Conservation (phyloP, 106 monocot genomes). For the Cymbidium sinense region DNA sequence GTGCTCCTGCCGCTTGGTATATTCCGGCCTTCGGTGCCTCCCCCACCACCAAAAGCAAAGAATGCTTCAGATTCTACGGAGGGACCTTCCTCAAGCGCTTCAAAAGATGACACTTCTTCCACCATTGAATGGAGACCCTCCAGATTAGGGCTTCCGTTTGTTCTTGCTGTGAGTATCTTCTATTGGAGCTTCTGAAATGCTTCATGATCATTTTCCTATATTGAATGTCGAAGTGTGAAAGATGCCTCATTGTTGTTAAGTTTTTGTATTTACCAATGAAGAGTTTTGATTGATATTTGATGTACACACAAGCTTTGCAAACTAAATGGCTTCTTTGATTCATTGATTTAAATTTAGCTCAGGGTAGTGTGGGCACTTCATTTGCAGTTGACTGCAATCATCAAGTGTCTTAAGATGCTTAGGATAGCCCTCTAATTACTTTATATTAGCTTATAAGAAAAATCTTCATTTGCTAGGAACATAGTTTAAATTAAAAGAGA, state of each 20-base stretch:
- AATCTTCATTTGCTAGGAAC: background rate
- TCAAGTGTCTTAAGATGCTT: background rate
- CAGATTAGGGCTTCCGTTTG: background rate
- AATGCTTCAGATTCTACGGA: background rate
- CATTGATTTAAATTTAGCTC: background rate
- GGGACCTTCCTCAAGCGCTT: slow-evolving; percentile 5
- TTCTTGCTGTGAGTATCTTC: background rate
- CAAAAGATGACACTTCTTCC: background rate
- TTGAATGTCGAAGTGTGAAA: background rate
- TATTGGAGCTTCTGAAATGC: slow-evolving; percentile 1
- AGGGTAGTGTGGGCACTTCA: background rate
- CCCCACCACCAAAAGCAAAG: slow-evolving; percentile 15
- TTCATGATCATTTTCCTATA: background rate
- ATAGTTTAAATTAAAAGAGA: background rate
- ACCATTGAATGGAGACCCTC: background rate
- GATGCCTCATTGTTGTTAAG: background rate
- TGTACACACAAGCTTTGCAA: background rate
- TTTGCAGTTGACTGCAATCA: background rate
- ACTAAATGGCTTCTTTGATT: background rate
- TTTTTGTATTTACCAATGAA: background rate
- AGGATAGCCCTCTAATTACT: background rate
- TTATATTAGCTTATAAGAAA: background rate
- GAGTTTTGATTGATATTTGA: background rate
- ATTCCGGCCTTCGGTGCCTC: slow-evolving; percentile 28
- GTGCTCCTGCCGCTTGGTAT: slow-evolving; percentile 48